A percentile compares a stretch with the other conserved stretches of the same genome.
Conservation (phyloP, 2,329 filamentous ascomycete genomes). For the Claviceps digitariae region DNA sequence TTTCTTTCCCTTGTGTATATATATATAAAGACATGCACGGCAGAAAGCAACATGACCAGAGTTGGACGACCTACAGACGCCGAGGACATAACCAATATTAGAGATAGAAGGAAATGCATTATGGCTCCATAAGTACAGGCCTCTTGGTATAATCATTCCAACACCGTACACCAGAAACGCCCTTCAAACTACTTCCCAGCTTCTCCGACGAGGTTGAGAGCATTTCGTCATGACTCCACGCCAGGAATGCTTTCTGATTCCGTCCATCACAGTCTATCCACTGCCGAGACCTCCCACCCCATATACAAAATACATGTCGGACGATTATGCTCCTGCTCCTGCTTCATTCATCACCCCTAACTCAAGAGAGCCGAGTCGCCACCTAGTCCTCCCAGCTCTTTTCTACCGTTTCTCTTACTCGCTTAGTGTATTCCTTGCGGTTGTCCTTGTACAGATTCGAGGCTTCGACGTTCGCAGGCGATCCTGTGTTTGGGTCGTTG, state of each 20-base stretch:
- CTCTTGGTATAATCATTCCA: constrained; percentile 21
- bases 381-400: constrained; percentile 93
- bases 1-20: too few species aligned
- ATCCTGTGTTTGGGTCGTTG: constrained; percentile 97
- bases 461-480: constrained; percentile 93
- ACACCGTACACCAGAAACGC: constrained; percentile 20
- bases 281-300: background rate
- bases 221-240: background rate
- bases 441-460: constrained; percentile 99
- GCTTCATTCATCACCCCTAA: background rate
- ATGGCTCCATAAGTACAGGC: constrained; percentile 4
- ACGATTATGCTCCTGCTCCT: background rate
- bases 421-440: constrained; percentile 87
- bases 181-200: constrained; percentile 8
- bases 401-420: constrained; percentile 91
- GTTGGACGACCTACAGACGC: background rate
- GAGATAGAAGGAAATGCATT: constrained; percentile 3
- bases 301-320: background rate
- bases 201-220: background rate
- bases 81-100: background rate
- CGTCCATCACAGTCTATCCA: background rate
- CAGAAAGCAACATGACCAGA: background rate
- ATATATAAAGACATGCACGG: background rate
- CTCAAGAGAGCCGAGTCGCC: background rate
- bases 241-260: background rate